Base-by-base conservation (phyloP, 257 asterid species). In the Ilex aquifolium region DNA sequence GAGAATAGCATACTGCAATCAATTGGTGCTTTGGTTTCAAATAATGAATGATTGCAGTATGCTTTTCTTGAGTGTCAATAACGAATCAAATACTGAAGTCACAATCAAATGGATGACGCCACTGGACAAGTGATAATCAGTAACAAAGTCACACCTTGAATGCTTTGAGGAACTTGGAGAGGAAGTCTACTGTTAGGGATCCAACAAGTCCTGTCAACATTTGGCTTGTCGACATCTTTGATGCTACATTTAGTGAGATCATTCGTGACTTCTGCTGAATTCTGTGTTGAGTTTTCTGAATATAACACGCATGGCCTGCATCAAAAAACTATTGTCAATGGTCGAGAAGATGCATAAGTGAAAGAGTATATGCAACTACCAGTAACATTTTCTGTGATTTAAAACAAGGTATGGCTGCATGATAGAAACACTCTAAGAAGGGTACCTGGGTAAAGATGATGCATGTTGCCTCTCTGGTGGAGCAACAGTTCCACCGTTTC, bases 381-480 rank as follows among this genome's bases (percentile, higher is more conserved):
- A 50, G 13, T n/a, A 56, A 31, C 17, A 44, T 36, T 29, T 13
- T 40, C 17, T 14, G 46, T 30, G 39, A 51, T 14, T 53, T 53
- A 10, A 30, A 21, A n/a, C 30, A 9, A 16, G 60, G 14, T 66
- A 46, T 13, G 13, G 32, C 13, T 44, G 7, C 50, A 40, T 30
- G 36, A 13, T 31, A 40, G 30, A 49, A 44, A 8, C 17, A 31
- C 7, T 31, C 36, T 39, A 36, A 36, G 14, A n/a, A 29, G 12
- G 17, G 53, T 72, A 86, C 99, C 99, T 84, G 30, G 99, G 99
- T 63, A 93, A 77, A 65, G 99, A 93, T 50, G 99, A 93, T 6
- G 99, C 85, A 64, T 87, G 96, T 65, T 93, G 95, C 72, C 99
- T 87, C 84, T 93, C 99, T 15, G 88, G 95, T 32, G 92, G 90